A percentile compares a stretch with the other conserved stretches of the same genome.
These are phyloP conservation scores for Penicillium sp. DNA, from an alignment of 2,329 filamentous ascomycete genomes.

Conservation along the genomic window DNA sequence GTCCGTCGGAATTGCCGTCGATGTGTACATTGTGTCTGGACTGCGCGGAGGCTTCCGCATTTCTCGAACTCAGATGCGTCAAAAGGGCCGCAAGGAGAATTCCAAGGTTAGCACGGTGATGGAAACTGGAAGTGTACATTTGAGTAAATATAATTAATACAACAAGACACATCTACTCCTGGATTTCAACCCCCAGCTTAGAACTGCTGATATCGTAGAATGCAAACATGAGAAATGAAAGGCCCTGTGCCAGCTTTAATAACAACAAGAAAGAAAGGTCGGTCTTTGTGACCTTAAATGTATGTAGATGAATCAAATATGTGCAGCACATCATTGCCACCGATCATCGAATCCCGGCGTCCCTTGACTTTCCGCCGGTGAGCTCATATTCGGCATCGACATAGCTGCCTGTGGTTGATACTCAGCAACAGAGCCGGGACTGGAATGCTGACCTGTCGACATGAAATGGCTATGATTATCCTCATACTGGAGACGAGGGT, in stretches of 20 bases:
- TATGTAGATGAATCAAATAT: background rate
- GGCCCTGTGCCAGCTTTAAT: background rate
- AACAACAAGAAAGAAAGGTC: background rate
- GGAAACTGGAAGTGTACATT: no score
- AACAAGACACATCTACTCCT: no score
- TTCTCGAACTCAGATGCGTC: no score
- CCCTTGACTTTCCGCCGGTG: conserved; percentile 1
- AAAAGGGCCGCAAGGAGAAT: no score
- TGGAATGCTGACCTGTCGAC: conserved; percentile 5
- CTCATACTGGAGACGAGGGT: conserved; percentile 10
- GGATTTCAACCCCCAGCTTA: no score
- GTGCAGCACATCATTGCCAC: conserved; percentile 11
- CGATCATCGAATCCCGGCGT: conserved; percentile 6
- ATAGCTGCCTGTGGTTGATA: conserved; percentile 1
- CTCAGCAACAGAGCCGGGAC: conserved; percentile 2
- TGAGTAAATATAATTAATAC: no score
- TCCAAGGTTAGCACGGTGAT: no score
- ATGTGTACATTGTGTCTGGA: no score
- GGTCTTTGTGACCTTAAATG: background rate
- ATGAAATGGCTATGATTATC: conserved; percentile 6
- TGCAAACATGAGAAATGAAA: no score
- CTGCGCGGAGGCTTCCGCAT: no score
- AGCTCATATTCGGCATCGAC: conserved; percentile 1
- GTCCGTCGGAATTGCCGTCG: no score
- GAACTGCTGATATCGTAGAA: no score